These are phyloP conservation scores for Eucalyptus tenuipes DNA, from an alignment of 345 rosid genomes.

Conservation along the genomic window DNA sequence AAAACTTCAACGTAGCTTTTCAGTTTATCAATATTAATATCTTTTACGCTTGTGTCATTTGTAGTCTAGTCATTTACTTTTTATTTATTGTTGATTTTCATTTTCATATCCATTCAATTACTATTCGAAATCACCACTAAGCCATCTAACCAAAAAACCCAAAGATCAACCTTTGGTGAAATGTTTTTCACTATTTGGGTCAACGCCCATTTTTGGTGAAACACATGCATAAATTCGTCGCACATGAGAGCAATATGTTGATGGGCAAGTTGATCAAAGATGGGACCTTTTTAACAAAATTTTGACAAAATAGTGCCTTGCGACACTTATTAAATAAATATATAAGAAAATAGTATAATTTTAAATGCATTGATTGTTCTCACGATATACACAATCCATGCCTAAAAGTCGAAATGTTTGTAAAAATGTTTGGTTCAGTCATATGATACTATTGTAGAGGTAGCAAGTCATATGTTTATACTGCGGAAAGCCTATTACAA, in stretches of 20 bases:
- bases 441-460: neutral
- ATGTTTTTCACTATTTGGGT: neutral
- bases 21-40: neutral
- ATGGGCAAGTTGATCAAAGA: neutral
- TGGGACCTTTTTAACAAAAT: neutral
- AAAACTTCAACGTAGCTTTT: neutral
- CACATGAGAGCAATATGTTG: neutral
- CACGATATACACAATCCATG: neutral
- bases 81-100: neutral
- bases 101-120: neutral
- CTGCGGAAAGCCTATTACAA: neutral
- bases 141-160: neutral
- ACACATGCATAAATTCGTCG: neutral
- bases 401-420: neutral
- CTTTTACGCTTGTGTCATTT: neutral
- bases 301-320: neutral
- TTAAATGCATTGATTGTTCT: neutral
- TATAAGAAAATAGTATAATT: neutral
- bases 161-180: neutral
- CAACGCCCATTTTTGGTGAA: neutral
- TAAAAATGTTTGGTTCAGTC: neutral
- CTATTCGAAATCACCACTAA: neutral
- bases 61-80: neutral
- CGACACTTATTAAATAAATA: neutral
- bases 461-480: neutral